These are phyloP conservation scores for Phyllostachys edulis DNA, from an alignment of 176 grass and related monocot species.

Conservation along the genomic window DNA sequence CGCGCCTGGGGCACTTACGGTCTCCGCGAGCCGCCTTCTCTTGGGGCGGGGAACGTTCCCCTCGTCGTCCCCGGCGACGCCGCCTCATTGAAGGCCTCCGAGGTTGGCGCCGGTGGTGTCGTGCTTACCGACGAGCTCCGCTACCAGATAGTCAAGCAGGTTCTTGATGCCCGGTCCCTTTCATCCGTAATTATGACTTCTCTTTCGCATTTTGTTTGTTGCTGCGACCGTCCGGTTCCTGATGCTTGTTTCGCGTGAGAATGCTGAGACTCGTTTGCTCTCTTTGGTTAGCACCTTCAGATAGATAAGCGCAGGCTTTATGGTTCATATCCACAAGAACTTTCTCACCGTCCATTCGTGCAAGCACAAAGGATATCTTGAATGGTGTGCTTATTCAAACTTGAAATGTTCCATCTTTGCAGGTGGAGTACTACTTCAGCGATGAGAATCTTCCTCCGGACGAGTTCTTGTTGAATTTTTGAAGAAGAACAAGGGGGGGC, in stretches of 20 bases:
- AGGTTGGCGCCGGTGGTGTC: slow-evolving; percentile 4
- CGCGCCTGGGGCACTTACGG: background rate
- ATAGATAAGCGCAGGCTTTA: background rate
- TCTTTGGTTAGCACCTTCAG: background rate
- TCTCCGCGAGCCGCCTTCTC: background rate
- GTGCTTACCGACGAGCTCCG: slow-evolving; percentile 71
- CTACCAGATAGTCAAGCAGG: slow-evolving; percentile 80
- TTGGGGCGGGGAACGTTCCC: slow-evolving; percentile 1
- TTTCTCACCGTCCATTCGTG: background rate
- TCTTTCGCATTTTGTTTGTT: background rate
- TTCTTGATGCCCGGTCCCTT: background rate
- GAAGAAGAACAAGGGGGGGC: slow-evolving; percentile 67
- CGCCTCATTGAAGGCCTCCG: background rate
- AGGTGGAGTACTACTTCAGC: slow-evolving; percentile 97
- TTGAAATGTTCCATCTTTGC: slow-evolving; percentile 16
- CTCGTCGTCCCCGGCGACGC: background rate
- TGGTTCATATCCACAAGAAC: slow-evolving; percentile 27
- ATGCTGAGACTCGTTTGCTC: background rate
- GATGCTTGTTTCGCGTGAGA: slow-evolving; percentile 4
- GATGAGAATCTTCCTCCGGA: slow-evolving; percentile 89
- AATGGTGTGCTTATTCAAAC: background rate
- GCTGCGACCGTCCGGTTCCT: background rate
- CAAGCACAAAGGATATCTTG: background rate
- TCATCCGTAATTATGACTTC: background rate
- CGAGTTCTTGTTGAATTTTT: slow-evolving; percentile 64